These are phyloP conservation scores for Phalaenopsis aphrodite DNA, from an alignment of 106 monocot species.

Conservation along the genomic window DNA sequence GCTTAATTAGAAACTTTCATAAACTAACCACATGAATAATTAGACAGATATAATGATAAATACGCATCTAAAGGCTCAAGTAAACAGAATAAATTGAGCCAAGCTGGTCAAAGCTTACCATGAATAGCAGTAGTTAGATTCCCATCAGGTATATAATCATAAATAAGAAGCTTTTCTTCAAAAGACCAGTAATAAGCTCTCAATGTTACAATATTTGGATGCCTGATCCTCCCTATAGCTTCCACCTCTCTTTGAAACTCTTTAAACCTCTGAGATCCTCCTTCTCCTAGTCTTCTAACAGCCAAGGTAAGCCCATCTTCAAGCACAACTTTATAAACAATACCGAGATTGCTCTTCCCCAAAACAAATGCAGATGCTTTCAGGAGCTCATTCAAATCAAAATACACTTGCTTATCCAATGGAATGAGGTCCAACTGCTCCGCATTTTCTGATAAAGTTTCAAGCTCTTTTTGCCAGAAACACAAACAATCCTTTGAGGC, in stretches of 20 bases:
- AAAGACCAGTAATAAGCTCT: conserved; percentile 86
- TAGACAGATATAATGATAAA: not conserved
- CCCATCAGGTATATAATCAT: conserved; percentile 39
- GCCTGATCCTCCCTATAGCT: conserved; percentile 45
- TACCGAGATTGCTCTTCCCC: conserved; percentile 65
- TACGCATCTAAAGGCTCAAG: not conserved
- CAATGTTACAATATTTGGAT: conserved; percentile 28
- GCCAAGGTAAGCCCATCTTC: conserved; percentile 56
- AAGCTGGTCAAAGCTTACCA: conserved; percentile 14
- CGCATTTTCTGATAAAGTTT: not conserved
- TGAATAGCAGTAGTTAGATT: conserved; percentile 48
- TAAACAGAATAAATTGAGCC: not conserved
- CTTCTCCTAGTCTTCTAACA: conserved; percentile 66
- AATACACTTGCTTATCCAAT: not conserved
- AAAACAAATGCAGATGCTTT: conserved; percentile 69
- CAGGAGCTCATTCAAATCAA: conserved; percentile 51
- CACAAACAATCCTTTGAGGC: not conserved
- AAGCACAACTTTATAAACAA: conserved; percentile 71
- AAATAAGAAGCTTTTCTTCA: conserved; percentile 80
- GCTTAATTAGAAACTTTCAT: no score
- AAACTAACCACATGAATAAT: not conserved
- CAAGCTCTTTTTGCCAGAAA: not conserved
- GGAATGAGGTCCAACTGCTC: conserved; percentile 6
- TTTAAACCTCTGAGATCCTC: conserved; percentile 47
- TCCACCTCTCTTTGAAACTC: conserved; percentile 53